Percentiles rank a stretch among this genome's conserved stretches.
phyloP scores from a whole-genome alignment of 2,329 filamentous ascomycete species.

The Cordyceps farinosa region DNA sequence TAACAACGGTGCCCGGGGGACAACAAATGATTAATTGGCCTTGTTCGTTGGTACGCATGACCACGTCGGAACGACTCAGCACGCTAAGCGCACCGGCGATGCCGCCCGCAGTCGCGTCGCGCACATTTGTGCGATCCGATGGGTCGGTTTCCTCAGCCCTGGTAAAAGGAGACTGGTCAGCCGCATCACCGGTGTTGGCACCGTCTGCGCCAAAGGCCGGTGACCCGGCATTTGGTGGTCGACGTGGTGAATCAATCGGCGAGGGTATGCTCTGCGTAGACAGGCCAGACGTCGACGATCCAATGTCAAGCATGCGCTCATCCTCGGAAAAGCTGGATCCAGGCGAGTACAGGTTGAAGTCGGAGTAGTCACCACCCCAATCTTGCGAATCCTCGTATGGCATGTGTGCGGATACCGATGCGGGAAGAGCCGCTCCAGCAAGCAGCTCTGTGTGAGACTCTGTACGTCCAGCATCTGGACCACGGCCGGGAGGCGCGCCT shows the following conservation, averaged over 20 bases:
- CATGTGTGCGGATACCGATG: conserved; percentile 25
- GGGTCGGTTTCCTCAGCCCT: conserved; percentile 5
- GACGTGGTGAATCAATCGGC: conserved; percentile 11
- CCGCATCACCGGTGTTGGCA: neutral
- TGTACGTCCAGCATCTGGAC: conserved; percentile 10
- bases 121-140: neutral
- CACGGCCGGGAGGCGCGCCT: conserved; percentile 16
- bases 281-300: conserved; percentile 18
- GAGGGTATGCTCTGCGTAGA: conserved; percentile 17
- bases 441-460: conserved; percentile 16
- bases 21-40: conserved; percentile 18
- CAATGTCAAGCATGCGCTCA: conserved; percentile 38
- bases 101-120: neutral
- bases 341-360: conserved; percentile 56
- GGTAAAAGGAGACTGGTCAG: conserved; percentile 11
- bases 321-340: conserved; percentile 47
- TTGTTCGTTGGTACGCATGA: conserved; percentile 13
- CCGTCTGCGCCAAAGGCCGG: neutral
- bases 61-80: conserved; percentile 10
- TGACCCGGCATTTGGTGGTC: neutral
- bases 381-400: conserved; percentile 36
- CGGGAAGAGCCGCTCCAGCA: neutral
- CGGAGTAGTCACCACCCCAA: conserved; percentile 40
- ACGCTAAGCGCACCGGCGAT: neutral
- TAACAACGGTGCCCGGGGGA: conserved; percentile 14